Base-by-base conservation (phyloP, 1,139 yeast species). In the Pichia sp. region DNA sequence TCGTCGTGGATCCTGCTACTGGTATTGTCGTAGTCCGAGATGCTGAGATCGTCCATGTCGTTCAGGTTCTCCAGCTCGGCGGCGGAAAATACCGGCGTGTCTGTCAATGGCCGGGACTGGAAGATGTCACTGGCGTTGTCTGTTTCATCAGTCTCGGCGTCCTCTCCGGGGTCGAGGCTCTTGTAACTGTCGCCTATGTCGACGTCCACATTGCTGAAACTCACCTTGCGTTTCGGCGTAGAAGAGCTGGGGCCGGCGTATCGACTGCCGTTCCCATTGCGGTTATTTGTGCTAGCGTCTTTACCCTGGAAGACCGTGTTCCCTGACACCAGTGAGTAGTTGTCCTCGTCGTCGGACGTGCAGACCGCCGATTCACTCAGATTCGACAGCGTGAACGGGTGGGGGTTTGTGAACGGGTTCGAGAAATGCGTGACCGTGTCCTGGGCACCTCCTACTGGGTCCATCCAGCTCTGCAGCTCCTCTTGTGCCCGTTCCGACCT, bases 311-410 rank as follows among this genome's bases (percentile, higher is more conserved):
- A 44, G n/a, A 16, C 9, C n/a, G 31, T 44, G 14, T 20, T 44
- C n/a, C 31, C 34, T 10, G 46, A 44, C 5, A 5, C 29, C 12
- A 46, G 47, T 4, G 49, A 53, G 16, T 43, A 42, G 24, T 27
- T 40, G 14, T 53, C 61, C 5, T 58, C 63, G 9, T 63, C 68
- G 34, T 64, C 67, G n/a, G 62, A 62, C 4, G 65, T 50, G 31
- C 58, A 52, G 9, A 65, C 55, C 10, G 67, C 68, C 0, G 64
- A 59, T 29, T 64, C 67, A 8, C 56, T 45, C 16, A 53, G 24
- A 30, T 53, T 53, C 0, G 50, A 36, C 31, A 41, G 24, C 3
- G 52, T 16, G 27, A 51, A 42, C 8, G 51, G 48, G n/a, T 36
- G 49, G 10, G 31, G 33, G 33, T 27, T 38, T 5, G 33, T 31